Percentiles rank a stretch among this genome's conserved stretches.
Evolutionary conservation across 306 rosid species (phyloP).

Genomic region (Begonia masoniana): DNA sequence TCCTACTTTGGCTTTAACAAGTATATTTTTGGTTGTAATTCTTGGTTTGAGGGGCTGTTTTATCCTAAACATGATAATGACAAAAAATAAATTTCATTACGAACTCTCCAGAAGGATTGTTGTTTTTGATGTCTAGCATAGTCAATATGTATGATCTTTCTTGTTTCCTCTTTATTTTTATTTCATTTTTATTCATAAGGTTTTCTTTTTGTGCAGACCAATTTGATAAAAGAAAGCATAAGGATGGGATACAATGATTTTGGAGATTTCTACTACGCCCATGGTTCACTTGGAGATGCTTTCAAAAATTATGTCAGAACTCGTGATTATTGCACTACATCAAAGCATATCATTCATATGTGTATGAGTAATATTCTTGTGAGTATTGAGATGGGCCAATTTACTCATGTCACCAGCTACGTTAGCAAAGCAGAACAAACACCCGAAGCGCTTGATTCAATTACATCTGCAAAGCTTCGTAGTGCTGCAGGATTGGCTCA

Average conservation of each 20-base stretch:
- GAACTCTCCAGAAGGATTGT: too few species aligned
- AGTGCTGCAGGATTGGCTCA: conserved; percentile 96
- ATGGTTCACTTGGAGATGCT: conserved; percentile 84
- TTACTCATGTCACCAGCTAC: conserved; percentile 84
- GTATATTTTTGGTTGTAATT: too few species aligned
- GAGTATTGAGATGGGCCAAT: conserved; percentile 99
- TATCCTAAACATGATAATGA: too few species aligned
- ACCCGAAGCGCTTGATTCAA: conserved; percentile 46
- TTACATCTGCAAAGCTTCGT: conserved; percentile 50
- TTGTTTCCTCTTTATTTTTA: not conserved
- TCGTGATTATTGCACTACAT: conserved; percentile 93
- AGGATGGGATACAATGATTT: conserved; percentile 99
- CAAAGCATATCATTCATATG: conserved; percentile 94
- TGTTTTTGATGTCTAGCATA: too few species aligned
- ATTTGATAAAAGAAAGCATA: conserved; percentile 96
- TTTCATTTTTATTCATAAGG: not conserved
- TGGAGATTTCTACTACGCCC: conserved; percentile 89
- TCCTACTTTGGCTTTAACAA: too few species aligned
- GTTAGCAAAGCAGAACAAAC: conserved; percentile 85
- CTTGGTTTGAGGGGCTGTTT: too few species aligned
- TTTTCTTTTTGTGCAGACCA: conserved; percentile 45
- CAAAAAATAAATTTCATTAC: too few species aligned
- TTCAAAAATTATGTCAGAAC: conserved; percentile 88
- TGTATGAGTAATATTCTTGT: conserved; percentile 87
- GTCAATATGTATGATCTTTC: too few species aligned